Base-by-base conservation (phyloP, 257 asterid species). In the Gardenia jasminoides region DNA sequence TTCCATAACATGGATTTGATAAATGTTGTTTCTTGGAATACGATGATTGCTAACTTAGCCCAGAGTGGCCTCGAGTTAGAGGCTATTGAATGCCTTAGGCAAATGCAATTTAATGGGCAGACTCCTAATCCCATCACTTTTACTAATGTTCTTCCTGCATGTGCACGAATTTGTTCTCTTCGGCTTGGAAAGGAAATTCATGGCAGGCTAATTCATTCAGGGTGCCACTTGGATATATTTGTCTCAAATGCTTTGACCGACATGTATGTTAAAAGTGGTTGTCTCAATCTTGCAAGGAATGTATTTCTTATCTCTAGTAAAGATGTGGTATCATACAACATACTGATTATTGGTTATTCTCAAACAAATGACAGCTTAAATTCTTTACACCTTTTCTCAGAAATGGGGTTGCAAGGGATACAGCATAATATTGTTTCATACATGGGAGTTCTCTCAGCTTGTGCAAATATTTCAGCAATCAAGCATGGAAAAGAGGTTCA, bases 171-270 rank as follows among this genome's bases (percentile, higher is more conserved):
- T 31, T 88, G 90, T 31, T 84, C 80, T 78, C 82, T 87, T 76
- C 72, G 56, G 47, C 85, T 84, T 10, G 97, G 98, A 52, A 89
- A 81, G 87, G 98, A 90, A 82, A 88, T 90, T 67, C 97, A 92
- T 30, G 91, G 90, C 41, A 87, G 85, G 77, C 84, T 93, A 75
- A 81, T 92, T 56, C 83, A 89, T 54, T 61, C 56, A 11, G 87
- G 87, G 10, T 88, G 82, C 13, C 82, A 75, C 16, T 79, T 62
- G 72, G 98, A 90, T 80, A 73, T 90, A 78, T 89, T 86, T 46
- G 85, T 93, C 82, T 93, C 97, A 39, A 93, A 93, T 81, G 96
- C 97, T 78, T 80, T 93, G 73, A 88, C 88, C 1, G 94, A 91
- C 83, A 88, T 86, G 96, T 91, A 93, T 84, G 91, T 86, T 43